Evolutionary conservation across 2,329 filamentous ascomycete genomes (phyloP).

Genomic region (Alternaria novae-zelandiae): DNA sequence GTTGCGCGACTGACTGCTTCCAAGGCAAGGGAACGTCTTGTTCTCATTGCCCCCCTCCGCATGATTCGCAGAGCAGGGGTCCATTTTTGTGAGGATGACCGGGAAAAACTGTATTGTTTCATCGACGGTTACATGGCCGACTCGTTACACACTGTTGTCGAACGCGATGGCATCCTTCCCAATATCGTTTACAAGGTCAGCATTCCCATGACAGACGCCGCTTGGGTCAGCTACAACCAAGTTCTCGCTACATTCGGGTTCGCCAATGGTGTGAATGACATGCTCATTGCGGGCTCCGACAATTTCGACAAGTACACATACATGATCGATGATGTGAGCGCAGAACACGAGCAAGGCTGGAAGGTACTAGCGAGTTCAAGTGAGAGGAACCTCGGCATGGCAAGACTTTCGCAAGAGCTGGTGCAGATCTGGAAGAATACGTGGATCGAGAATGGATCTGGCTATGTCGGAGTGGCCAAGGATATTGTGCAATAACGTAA

Average conservation of each 20-base stretch:
- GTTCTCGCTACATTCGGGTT: constrained; percentile 10
- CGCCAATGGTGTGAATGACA: constrained; percentile 13
- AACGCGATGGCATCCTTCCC: constrained; percentile 14
- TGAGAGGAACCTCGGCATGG: background rate
- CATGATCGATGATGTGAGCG: background rate
- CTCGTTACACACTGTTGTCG: constrained; percentile 1
- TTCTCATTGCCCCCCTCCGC: constrained; percentile 19
- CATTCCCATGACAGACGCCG: constrained; percentile 18
- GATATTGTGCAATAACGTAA: background rate
- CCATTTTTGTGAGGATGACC: background rate
- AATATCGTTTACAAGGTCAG: constrained; percentile 16
- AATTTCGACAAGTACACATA: constrained; percentile 15
- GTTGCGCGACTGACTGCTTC: background rate
- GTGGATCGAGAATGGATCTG: background rate
- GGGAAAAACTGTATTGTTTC: constrained; percentile 5
- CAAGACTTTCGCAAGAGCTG: background rate
- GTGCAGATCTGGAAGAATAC: background rate
- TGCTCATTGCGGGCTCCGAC: constrained; percentile 3
- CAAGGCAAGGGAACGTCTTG: constrained; percentile 10
- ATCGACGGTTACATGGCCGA: constrained; percentile 17
- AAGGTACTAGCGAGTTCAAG: background rate
- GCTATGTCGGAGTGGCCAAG: background rate
- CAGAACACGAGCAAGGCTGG: background rate
- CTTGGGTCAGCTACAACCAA: constrained; percentile 17
- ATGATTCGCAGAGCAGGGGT: constrained; percentile 8